These are phyloP conservation scores for Gyrodon lividus DNA, from an alignment of 768 basidiomycete species.

Conservation along the genomic window DNA sequence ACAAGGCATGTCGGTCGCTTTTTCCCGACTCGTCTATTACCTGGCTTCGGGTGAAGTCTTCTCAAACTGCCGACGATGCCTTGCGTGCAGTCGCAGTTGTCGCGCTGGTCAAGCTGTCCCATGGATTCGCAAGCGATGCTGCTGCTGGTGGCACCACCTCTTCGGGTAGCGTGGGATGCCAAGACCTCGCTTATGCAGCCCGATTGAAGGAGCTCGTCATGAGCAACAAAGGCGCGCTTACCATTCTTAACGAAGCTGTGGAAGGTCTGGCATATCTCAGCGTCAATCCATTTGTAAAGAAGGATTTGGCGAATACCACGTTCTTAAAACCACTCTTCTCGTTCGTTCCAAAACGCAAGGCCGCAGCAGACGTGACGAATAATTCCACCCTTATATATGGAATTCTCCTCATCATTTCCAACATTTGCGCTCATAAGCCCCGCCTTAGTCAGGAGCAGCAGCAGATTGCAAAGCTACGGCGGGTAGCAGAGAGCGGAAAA, in stretches of 20 bases:
- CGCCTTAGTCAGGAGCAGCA: constrained; percentile 76
- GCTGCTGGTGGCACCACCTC: constrained; percentile 14
- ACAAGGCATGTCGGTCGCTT: constrained; percentile 66
- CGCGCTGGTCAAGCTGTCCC: constrained; percentile 75
- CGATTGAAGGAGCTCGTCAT: constrained; percentile 59
- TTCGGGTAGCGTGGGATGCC: constrained; percentile 1
- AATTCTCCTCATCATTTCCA: constrained; percentile 68
- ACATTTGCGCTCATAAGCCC: constrained; percentile 70
- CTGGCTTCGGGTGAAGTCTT: constrained; percentile 68
- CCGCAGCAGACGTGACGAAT: constrained; percentile 24
- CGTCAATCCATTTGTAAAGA: constrained; percentile 59
- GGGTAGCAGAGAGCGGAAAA: constrained; percentile 58
- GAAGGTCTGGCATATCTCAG: constrained; percentile 89
- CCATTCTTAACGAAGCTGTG: constrained; percentile 60
- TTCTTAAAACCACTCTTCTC: constrained; percentile 61
- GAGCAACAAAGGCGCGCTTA: constrained; percentile 33
- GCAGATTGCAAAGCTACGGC: constrained; percentile 76
- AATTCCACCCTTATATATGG: constrained; percentile 72
- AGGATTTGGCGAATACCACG: constrained; percentile 52
- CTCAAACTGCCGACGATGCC: constrained; percentile 41
- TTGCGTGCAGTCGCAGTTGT: constrained; percentile 66
- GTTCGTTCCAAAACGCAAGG: constrained; percentile 53
- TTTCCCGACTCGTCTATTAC: constrained; percentile 53
- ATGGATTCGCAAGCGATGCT: constrained; percentile 50
- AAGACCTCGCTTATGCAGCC: constrained; percentile 47